Conservation (phyloP, 169 alveolate species). For the Plasmodium vinckei region DNA sequence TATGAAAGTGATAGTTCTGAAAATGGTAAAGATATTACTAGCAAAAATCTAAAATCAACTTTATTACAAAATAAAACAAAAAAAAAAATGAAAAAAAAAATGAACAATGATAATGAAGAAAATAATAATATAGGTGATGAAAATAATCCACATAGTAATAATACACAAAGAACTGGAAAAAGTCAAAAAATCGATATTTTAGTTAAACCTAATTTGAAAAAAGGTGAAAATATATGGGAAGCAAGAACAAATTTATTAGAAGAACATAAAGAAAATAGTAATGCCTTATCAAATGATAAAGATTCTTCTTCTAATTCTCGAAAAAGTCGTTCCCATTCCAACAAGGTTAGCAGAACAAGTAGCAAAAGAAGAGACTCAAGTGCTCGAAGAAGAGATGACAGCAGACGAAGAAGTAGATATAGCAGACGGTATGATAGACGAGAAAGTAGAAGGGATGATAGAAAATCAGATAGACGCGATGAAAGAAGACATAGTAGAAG, state of each 20-base stretch:
- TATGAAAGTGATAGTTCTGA: slow-evolving; percentile 47
- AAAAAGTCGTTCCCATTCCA: slow-evolving; percentile 53
- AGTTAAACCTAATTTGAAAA: slow-evolving; percentile 59
- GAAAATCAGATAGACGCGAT: slow-evolving; percentile 21
- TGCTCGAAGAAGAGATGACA: slow-evolving; percentile 13
- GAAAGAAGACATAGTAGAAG: slow-evolving; percentile 26
- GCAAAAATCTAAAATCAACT: slow-evolving; percentile 67
- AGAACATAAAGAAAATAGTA: slow-evolving; percentile 43
- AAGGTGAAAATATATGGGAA: slow-evolving; percentile 76
- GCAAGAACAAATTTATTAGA: slow-evolving; percentile 54
- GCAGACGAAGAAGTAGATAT: slow-evolving; percentile 15
- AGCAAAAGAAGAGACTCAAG: slow-evolving; percentile 48
- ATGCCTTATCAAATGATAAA: slow-evolving; percentile 15
- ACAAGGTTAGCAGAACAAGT: slow-evolving; percentile 37
- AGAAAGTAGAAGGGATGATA: slow-evolving; percentile 15
- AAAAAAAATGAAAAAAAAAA: slow-evolving; percentile 51
- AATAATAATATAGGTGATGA: slow-evolving; percentile 17
- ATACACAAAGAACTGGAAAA: slow-evolving; percentile 14
- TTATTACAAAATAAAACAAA: slow-evolving; percentile 46
- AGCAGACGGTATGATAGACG: slow-evolving; percentile 29
- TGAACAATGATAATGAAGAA: background rate
- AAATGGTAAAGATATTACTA: slow-evolving; percentile 68
- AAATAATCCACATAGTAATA: background rate
- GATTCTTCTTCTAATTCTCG: slow-evolving; percentile 26
- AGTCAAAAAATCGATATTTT: slow-evolving; percentile 49